phyloP scores from a whole-genome alignment of 805 yeast species.

The Kockiozyma suomiensis region DNA sequence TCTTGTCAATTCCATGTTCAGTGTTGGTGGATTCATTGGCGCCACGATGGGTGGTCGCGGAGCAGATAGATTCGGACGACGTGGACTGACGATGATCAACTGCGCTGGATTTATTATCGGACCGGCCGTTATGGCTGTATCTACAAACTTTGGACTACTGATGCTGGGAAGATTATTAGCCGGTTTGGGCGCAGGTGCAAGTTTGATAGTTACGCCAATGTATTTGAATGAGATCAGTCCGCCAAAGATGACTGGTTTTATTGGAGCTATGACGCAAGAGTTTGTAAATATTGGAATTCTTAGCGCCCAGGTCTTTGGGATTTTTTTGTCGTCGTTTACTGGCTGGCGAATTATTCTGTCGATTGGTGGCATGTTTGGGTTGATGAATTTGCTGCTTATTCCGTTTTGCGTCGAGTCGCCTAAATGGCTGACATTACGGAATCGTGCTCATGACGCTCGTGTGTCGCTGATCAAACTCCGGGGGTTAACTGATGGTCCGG shows the following conservation, averaged over 20 bases:
- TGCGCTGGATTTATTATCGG: constrained; percentile 60
- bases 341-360: constrained; percentile 75
- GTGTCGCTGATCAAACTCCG: constrained; percentile 45
- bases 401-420: constrained; percentile 70
- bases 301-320: constrained; percentile 73
- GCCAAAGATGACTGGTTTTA: constrained; percentile 61
- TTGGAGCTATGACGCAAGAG: constrained; percentile 90
- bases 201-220: constrained; percentile 83
- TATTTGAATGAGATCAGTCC: constrained; percentile 83
- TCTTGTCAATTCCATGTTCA: constrained; percentile 71
- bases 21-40: constrained; percentile 81
- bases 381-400: constrained; percentile 50
- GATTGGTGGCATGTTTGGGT: constrained; percentile 61
- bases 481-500: constrained; percentile 36
- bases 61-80: constrained; percentile 70
- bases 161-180: constrained; percentile 71
- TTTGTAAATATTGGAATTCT: constrained; percentile 84
- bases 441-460: constrained; percentile 50
- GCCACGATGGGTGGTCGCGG: constrained; percentile 67
- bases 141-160: constrained; percentile 50
- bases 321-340: constrained; percentile 61
- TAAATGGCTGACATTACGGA: constrained; percentile 68
- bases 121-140: constrained; percentile 58
- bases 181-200: constrained; percentile 86
- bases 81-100: constrained; percentile 54